A percentile compares a stretch with the other conserved stretches of the same genome.
Evolutionary conservation across 176 grass and related monocot species (phyloP).

Genomic region (Eremochloa ophiuroides): DNA sequence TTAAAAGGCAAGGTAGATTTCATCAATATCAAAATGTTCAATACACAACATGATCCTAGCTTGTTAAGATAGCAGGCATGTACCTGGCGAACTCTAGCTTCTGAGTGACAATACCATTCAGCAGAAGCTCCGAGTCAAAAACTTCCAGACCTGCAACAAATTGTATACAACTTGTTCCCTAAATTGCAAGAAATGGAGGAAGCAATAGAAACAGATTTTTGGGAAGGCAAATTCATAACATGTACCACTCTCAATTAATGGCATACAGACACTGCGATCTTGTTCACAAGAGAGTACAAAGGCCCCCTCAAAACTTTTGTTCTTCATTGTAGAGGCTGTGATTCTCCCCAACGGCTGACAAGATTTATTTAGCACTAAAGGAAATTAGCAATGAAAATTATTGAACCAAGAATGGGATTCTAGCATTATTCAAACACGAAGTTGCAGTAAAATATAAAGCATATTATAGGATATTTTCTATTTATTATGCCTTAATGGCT

Average conservation of each 20-base stretch:
- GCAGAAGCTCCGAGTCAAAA: conserved; percentile 74
- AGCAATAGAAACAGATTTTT: not conserved
- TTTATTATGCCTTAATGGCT: not conserved
- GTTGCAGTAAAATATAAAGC: not conserved
- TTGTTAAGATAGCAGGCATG: not conserved
- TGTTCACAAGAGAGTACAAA: conserved; percentile 65
- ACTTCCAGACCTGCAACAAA: conserved; percentile 57
- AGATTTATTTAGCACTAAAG: not conserved
- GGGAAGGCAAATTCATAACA: not conserved
- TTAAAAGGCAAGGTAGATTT: not conserved
- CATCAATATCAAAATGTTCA: not conserved
- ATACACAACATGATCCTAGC: not conserved
- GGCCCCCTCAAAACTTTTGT: conserved; percentile 37
- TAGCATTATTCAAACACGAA: not conserved
- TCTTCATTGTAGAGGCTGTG: conserved; percentile 37
- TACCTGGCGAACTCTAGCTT: conserved; percentile 78
- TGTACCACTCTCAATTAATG: conserved; percentile 46
- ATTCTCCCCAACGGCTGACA: conserved; percentile 38
- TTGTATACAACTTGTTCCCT: not conserved
- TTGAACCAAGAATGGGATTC: not conserved
- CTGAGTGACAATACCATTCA: conserved; percentile 82
- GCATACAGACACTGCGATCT: conserved; percentile 48
- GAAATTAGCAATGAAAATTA: conserved; percentile 19
- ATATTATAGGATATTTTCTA: not conserved
- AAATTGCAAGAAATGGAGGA: not conserved